Percentiles rank a stretch among this genome's conserved stretches.
These are phyloP conservation scores for Sonneratia caseolaris DNA, from an alignment of 345 rosid species.

Conservation along the genomic window DNA sequence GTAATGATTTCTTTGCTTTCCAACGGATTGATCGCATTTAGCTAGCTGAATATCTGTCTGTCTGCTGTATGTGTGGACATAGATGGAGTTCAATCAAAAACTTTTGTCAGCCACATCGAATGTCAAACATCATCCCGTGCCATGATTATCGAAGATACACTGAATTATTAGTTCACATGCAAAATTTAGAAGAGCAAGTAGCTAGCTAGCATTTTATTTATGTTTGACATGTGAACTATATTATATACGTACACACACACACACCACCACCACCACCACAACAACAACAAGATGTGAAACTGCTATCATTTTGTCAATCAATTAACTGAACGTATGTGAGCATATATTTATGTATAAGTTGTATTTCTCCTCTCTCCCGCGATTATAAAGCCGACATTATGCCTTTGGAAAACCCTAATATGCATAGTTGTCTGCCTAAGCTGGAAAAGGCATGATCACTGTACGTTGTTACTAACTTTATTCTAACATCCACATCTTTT, in stretches of 20 bases:
- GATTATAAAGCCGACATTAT: conserved; percentile 23
- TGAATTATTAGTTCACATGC: no score
- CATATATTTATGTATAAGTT: background rate
- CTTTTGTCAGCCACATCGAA: no score
- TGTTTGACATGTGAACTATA: background rate
- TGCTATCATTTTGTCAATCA: background rate
- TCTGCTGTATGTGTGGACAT: background rate
- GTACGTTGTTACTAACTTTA: conserved; percentile 6
- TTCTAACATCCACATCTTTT: background rate
- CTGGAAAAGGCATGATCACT: conserved; percentile 9
- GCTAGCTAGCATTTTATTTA: background rate
- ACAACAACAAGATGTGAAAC: background rate
- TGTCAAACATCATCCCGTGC: no score
- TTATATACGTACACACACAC: no score
- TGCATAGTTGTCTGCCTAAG: conserved; percentile 9
- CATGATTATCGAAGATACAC: no score
- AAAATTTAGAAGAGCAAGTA: background rate
- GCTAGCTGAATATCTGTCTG: background rate
- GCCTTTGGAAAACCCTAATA: conserved; percentile 38
- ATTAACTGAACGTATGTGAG: background rate
- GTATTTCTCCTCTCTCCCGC: conserved; percentile 1
- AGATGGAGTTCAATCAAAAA: no score
- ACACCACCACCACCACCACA: no score
- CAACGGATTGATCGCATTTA: background rate
- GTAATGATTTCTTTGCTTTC: background rate